Evolutionary conservation across 352 stramenopile species (phyloP).

Genomic region (Globisporangium ultimum): DNA sequence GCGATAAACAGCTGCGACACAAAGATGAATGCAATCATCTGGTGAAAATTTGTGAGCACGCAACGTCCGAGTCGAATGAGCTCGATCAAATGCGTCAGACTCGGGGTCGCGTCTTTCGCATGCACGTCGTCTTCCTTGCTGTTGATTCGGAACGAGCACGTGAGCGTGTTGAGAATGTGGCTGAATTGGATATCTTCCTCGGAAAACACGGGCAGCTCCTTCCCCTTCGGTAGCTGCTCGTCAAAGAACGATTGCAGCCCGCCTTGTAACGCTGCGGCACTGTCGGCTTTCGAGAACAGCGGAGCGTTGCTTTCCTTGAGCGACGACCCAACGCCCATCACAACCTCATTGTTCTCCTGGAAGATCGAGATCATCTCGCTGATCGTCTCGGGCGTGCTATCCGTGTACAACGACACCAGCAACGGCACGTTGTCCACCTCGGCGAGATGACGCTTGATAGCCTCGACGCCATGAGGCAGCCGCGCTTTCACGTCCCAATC

Average conservation of each 20-base stretch:
- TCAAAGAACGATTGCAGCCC: conserved; percentile 72
- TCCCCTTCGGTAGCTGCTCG: conserved; percentile 50
- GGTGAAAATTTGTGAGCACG: conserved; percentile 82
- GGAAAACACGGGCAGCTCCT: conserved; percentile 56
- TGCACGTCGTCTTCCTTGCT: conserved; percentile 16
- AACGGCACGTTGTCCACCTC: conserved; percentile 98
- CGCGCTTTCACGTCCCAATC: conserved; percentile 97
- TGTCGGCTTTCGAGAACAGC: conserved; percentile 73
- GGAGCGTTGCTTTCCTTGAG: conserved; percentile 72
- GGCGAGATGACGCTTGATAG: conserved; percentile 95
- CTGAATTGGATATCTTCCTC: conserved; percentile 80
- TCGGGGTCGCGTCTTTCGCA: conserved; percentile 26
- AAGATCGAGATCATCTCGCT: conserved; percentile 92
- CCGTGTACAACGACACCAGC: conserved; percentile 97
- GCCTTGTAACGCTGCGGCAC: conserved; percentile 65
- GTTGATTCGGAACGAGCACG: conserved; percentile 71
- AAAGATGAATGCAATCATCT: conserved; percentile 84
- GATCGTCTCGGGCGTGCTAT: conserved; percentile 95
- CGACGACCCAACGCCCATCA: conserved; percentile 77
- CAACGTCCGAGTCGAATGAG: conserved; percentile 74
- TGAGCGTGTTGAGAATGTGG: conserved; percentile 79
- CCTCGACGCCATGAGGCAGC: conserved; percentile 94
- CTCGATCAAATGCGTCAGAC: conserved; percentile 69
- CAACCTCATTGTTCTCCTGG: conserved; percentile 80
- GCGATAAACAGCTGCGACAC: conserved; percentile 81